Conservation (phyloP, 169 alveolate species). For the Cyclospora cayetanensis region DNA sequence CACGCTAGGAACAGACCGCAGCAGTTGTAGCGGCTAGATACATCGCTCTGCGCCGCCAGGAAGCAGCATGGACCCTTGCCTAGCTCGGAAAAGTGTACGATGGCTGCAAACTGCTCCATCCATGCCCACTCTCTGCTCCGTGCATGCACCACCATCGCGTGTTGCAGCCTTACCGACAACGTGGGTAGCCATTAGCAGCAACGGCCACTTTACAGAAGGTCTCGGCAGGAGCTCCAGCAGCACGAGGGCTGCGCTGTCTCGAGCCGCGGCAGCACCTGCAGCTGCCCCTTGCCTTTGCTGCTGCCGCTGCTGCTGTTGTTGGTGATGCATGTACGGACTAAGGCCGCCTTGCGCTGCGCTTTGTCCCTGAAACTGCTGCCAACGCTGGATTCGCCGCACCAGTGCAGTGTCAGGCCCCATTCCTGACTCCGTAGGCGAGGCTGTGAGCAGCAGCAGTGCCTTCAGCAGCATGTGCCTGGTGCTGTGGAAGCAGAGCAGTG, state of each 20-base stretch:
- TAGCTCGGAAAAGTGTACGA: no score
- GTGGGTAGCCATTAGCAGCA: neutral
- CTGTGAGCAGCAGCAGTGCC: slow-evolving; percentile 56
- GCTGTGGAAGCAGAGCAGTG: slow-evolving; percentile 16
- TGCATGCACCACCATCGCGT: no score
- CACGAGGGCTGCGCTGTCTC: slow-evolving; percentile 13
- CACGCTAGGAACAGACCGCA: no score
- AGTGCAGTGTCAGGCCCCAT: slow-evolving; percentile 22
- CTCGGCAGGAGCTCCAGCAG: slow-evolving; percentile 58
- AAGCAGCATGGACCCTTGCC: no score
- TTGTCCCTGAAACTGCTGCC: slow-evolving; percentile 27
- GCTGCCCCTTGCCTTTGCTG: neutral
- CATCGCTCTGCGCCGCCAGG: no score
- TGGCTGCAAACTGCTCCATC: no score
- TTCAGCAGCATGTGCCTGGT: slow-evolving; percentile 50
- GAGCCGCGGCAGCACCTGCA: neutral
- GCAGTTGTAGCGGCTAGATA: no score
- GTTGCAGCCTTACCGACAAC: slow-evolving; percentile 54
- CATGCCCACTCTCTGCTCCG: no score
- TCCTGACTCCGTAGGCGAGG: neutral
- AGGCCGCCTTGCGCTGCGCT: neutral
- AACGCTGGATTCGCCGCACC: slow-evolving; percentile 59
- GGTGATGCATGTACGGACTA: neutral
- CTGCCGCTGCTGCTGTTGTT: slow-evolving; percentile 15
- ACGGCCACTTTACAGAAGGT: slow-evolving; percentile 5